Base-by-base conservation (phyloP, 345 rosid species). In the Corymbia maculata region DNA sequence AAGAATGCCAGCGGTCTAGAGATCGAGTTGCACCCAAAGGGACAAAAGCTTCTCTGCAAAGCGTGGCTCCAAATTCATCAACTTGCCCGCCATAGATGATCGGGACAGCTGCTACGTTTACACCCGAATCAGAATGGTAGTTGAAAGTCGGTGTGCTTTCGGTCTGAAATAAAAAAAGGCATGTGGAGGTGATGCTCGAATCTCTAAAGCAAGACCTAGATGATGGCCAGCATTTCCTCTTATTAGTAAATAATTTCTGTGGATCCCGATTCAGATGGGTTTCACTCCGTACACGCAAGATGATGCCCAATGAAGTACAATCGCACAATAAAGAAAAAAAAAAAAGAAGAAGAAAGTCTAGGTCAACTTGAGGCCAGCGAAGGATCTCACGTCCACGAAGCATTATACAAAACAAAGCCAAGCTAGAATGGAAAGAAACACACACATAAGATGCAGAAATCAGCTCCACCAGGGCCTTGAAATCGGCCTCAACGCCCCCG, bases 401-500 rank as follows among this genome's bases (percentile, higher is more conserved):
- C 21, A 66, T n/a, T n/a, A n/a, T 14, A n/a, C n/a, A n/a, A n/a
- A n/a, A 16, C 79, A n/a, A 30, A 66, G 21, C 79, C n/a, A 2
- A 68, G 30, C 79, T 4, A 68, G 44, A 68, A 15, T 14, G 10
- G 1, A 30, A 68, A 59, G 9, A n/a, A 59, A 59, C 68, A 50
- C 11, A 7, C 59, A 17, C 7, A 68, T 68, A 68, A 68, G 79
- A 36, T 30, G 21, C 22, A 68, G 79, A 0, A 1, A 88, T 11
- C n/a, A 89, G 17, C 8, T 88, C 85, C 49, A 19, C 36, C 51
- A 92, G 24, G 32, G 85, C 24, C 7, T 50, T 66, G 36, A 90
- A 86, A 86, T 89, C 90, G 16, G 32, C 45, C 28, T 36, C 79
- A 4, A 89, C 88, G 68, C 88, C 88, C 28, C 91, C 94, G 4